Evolutionary conservation across 495 filamentous ascomycete genomes (phyloP).

Genomic region (Annulohypoxylon stygium): DNA sequence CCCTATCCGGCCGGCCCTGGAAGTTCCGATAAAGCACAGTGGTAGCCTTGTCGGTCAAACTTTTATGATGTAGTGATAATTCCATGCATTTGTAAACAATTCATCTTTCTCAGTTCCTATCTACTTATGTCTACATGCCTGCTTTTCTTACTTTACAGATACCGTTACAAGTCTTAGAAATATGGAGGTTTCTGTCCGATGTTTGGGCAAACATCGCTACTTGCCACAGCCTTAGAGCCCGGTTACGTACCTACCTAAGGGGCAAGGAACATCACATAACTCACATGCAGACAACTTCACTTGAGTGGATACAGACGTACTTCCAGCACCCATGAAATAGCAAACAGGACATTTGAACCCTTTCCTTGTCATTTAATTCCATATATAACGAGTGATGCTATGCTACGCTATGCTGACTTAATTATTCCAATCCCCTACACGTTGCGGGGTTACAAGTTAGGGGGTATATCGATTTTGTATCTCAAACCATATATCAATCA

Average conservation of each 20-base stretch:
- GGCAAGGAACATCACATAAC: background rate
- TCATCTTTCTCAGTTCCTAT: background rate
- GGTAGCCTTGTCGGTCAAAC: background rate
- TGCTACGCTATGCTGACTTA: constrained; percentile 21
- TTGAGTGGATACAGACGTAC: background rate
- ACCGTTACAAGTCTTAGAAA: background rate
- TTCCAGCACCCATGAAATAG: background rate
- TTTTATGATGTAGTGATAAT: background rate
- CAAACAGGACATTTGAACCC: background rate
- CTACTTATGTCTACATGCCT: background rate
- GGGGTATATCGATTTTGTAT: constrained; percentile 31
- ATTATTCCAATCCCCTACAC: constrained; percentile 9
- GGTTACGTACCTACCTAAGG: constrained; percentile 36
- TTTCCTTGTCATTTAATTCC: constrained; percentile 12
- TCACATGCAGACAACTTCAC: background rate
- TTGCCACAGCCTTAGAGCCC: background rate
- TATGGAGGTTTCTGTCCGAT: background rate
- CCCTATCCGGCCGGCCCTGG: too few species aligned
- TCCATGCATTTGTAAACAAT: too few species aligned
- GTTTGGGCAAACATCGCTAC: background rate
- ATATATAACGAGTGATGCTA: constrained; percentile 34
- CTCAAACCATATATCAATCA: constrained; percentile 8
- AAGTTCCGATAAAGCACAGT: too few species aligned
- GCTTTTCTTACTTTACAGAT: background rate
- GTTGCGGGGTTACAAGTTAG: constrained; percentile 14